phyloP scores from a whole-genome alignment of 2,329 filamentous ascomycete genomes.

The Fusarium multiceps region DNA sequence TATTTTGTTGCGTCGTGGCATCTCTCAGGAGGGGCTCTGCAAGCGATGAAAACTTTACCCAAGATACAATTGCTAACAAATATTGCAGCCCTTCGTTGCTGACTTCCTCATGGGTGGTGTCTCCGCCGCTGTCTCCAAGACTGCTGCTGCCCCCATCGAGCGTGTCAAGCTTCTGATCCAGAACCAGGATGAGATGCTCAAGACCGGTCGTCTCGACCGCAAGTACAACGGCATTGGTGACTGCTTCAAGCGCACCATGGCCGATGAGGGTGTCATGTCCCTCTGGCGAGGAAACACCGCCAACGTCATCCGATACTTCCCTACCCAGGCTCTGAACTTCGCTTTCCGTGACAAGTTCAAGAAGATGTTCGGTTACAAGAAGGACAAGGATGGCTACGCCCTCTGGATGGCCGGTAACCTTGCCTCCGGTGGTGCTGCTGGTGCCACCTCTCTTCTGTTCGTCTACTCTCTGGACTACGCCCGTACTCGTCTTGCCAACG shows the following conservation, averaged over 20 bases:
- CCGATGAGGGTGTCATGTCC: slow-evolving; percentile 91
- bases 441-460: slow-evolving; percentile 99
- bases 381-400: slow-evolving; percentile 97
- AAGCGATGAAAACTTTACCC: not conserved
- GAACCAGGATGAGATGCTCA: slow-evolving; percentile 99
- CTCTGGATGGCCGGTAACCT: slow-evolving; percentile 99
- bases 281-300: slow-evolving; percentile 99
- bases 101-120: slow-evolving; percentile 99
- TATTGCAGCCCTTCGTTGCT: slow-evolving; percentile 84
- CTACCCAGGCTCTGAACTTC: slow-evolving; percentile 99
- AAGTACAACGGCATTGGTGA: slow-evolving; percentile 94
- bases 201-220: slow-evolving; percentile 96
- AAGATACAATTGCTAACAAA: slow-evolving; percentile 38
- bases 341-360: slow-evolving; percentile 99
- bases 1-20: slow-evolving; percentile 11
- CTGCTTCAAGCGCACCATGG: slow-evolving; percentile 93
- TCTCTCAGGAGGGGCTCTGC: not conserved
- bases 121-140: slow-evolving; percentile 99
- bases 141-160: slow-evolving; percentile 99
- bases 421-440: slow-evolving; percentile 98
- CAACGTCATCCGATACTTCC: slow-evolving; percentile 99
- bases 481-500: slow-evolving; percentile 99
- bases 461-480: slow-evolving; percentile 99
- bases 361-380: slow-evolving; percentile 99
- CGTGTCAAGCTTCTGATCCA: slow-evolving; percentile 99